Percentiles rank a stretch among this genome's conserved stretches.
These are phyloP conservation scores for Kodamaea lidongshanica DNA, from an alignment of 805 yeast genomes.

Conservation along the genomic window DNA sequence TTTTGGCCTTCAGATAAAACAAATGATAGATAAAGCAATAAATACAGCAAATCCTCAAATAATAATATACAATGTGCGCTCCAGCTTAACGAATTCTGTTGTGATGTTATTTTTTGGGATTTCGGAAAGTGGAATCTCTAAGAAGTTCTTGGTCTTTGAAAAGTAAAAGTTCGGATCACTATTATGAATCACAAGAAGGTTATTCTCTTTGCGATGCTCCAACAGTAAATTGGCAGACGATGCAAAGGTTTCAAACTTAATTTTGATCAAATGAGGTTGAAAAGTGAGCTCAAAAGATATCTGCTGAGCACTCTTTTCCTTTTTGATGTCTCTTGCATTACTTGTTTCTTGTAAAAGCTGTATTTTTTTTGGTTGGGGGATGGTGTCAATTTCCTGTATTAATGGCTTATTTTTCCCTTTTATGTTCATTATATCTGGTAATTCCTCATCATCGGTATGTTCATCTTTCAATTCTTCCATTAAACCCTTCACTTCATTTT, in stretches of 20 bases:
- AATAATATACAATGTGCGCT: slow-evolving; percentile 14
- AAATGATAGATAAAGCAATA: too few relatives aligned
- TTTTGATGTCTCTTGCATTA: too few relatives aligned
- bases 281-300: too few relatives aligned
- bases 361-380: slow-evolving; percentile 15
- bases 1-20: too few relatives aligned
- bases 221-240: background rate
- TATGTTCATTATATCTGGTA: slow-evolving; percentile 29
- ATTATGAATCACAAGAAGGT: slow-evolving; percentile 9
- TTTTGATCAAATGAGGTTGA: too few relatives aligned
- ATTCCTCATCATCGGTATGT: slow-evolving; percentile 11
- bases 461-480: slow-evolving; percentile 32
- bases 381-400: slow-evolving; percentile 54
- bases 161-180: slow-evolving; percentile 12
- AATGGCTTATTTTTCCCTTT: slow-evolving; percentile 32
- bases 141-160: slow-evolving; percentile 4
- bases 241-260: too few relatives aligned
- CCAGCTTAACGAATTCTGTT: slow-evolving; percentile 12
- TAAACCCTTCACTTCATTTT: slow-evolving; percentile 38
- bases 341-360: background rate
- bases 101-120: slow-evolving; percentile 3
- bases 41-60: too few relatives aligned
- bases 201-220: slow-evolving; percentile 4
- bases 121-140: slow-evolving; percentile 9
- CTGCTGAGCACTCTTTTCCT: too few relatives aligned